Conservation (phyloP, 2,329 filamentous ascomycete species). For the Trichoderma harzianum region DNA sequence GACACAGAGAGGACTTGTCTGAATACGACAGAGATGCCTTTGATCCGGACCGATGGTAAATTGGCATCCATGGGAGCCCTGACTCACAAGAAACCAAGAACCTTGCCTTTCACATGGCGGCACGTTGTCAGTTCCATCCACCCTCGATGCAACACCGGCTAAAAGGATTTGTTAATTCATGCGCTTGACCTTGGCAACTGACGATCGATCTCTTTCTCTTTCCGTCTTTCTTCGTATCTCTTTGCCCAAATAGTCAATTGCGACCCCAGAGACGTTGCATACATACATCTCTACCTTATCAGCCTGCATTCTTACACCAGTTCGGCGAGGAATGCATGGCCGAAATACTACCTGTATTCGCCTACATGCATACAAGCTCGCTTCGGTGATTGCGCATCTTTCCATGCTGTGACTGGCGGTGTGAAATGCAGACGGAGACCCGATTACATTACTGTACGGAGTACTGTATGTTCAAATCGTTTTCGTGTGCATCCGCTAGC, state of each 20-base stretch:
- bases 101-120: conserved; percentile 8
- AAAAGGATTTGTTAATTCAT: not conserved
- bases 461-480: not conserved
- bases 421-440: not conserved
- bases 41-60: conserved; percentile 5
- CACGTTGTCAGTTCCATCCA: not conserved
- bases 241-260: not conserved
- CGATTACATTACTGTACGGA: not conserved
- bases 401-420: not conserved
- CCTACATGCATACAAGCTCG: not conserved
- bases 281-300: not conserved
- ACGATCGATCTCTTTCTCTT: not conserved
- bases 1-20: not conserved
- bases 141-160: not conserved
- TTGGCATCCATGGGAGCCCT: not conserved
- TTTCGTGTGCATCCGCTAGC: not conserved
- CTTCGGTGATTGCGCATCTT: not conserved
- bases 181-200: not conserved
- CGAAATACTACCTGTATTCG: not conserved
- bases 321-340: not conserved
- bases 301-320: not conserved
- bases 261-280: not conserved
- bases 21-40: not conserved
- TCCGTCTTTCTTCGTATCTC: not conserved
- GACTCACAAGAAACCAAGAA: conserved; percentile 3